Evolutionary conservation across 2,329 filamentous ascomycete genomes (phyloP), one percentile per base, ranked within the genome.

Genomic region (Lasiodiplodia gonubiensis): DNA sequence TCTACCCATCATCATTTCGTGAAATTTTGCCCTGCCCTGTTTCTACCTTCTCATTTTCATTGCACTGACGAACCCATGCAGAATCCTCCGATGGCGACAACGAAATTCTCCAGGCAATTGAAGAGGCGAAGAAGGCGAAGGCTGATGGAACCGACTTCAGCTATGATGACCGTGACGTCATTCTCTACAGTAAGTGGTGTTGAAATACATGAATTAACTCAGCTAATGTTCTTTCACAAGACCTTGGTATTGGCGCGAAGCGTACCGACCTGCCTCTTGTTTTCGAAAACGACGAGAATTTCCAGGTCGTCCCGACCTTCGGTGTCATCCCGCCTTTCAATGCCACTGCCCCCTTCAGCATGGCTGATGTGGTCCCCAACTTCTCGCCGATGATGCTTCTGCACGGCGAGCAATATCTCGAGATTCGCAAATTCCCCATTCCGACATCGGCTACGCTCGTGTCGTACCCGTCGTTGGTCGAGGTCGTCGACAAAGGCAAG

Each of bases 341-440:
- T 81, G 90, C 93, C 69, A 86, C 91, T 72, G 84, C 89, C 69
- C 92, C 94, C 33, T 98, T 91, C 84, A 89, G 85, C 79, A 86
- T 95, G 74, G 88, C 89, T 76, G 88, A 94, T 67, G 87, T 99
- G 69, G 91, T 98, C 33, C 93, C 94, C 79, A 97, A 98, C 86
- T 99, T 97, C 85, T 93, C 89, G 46, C 94, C 94, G 70, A 97
- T 97, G 93, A 97, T 97, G 93, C 89, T 99, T 61, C 90, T 99
- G 27, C 95, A 99, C 83, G 95, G 95, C 77, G 95, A 99, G 85
- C 95, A 99, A 81, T 99, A 94, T 83, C 92, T 99, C 71, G 95
- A 99, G 82, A 87, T 99, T 76, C 89, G 90, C 77, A 93, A 94
- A 80, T 96, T 89, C 83, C 95, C 95, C 49, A 91, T 98, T 74